These are phyloP conservation scores for Pilatotrama ljubarskyi DNA, from an alignment of 768 basidiomycete species.

Conservation along the genomic window DNA sequence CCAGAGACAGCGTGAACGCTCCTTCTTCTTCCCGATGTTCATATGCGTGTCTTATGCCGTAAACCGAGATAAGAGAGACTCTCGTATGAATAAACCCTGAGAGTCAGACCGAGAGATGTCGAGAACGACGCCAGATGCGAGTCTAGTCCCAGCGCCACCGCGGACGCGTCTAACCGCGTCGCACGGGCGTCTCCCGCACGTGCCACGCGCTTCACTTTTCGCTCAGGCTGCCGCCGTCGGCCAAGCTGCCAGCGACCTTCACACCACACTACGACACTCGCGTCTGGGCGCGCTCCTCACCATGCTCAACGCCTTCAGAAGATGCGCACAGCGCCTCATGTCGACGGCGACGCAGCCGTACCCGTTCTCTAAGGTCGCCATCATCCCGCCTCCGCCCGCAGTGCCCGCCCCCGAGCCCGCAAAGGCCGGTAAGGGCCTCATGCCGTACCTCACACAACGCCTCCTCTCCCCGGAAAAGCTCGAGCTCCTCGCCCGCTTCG, in stretches of 20 bases:
- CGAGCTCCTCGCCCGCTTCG: slow-evolving; percentile 72
- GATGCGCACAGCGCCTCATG: slow-evolving; percentile 40
- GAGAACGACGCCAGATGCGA: neutral
- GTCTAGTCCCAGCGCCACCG: neutral
- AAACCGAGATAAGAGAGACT: slow-evolving; percentile 5
- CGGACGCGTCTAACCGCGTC: neutral
- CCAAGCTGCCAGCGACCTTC: neutral
- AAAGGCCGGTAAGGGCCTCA: slow-evolving; percentile 71
- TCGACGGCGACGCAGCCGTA: slow-evolving; percentile 52
- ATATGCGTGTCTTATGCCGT: slow-evolving; percentile 2
- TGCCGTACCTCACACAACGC: slow-evolving; percentile 68
- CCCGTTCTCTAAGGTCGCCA: slow-evolving; percentile 72
- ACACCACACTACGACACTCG: neutral
- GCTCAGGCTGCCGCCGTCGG: neutral
- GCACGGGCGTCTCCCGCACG: slow-evolving; percentile 11
- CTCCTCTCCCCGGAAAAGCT: slow-evolving; percentile 71
- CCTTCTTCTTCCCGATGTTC: neutral
- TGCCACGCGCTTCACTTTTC: slow-evolving; percentile 15
- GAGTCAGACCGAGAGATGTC: neutral
- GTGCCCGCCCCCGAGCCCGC: slow-evolving; percentile 47
- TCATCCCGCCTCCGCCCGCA: slow-evolving; percentile 47
- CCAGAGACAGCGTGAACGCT: neutral
- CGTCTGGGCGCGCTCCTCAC: neutral
- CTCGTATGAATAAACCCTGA: neutral
- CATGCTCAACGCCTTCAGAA: slow-evolving; percentile 41